Base-by-base conservation (phyloP, 2,329 filamentous ascomycete species). In the Stemphylium vesicarium region DNA sequence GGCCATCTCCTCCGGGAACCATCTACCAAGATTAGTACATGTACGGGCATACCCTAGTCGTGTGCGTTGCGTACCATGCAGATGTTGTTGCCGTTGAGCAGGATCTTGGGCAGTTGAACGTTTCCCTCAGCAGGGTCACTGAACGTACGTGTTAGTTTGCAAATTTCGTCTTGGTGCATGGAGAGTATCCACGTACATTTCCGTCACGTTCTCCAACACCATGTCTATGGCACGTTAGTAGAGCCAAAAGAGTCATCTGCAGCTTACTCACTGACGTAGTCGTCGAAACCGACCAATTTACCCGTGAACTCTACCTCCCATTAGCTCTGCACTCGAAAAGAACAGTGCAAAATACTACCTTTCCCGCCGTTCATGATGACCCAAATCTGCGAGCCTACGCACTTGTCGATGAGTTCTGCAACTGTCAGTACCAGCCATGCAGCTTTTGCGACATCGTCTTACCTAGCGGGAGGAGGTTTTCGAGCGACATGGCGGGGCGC, bases 291-390 rank as follows among this genome's bases (percentile, higher is more conserved):
- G 50, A 96, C 85, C 22, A 99, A 84, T 7, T 92, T 97, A 50
- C 95, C 95, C 66, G 90, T 91, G 80, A 99, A 99, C 78, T 99
- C 95, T 98, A 74, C 39, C 53, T 22, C 6, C 26, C 26, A 32
- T 66, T 44, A 65, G 58, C 24, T 35, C 11, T 31, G 26, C 12
- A 26, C 11, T 40, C 5, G 24, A 4, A 13, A 26, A 22, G 15
- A 22, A 22, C 20, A 10, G 31, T 24, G 42, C 44, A 6, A 36
- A 54, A 57, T 7, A 24, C 7, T 79, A 96, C 95, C 95, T 82
- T 97, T 98, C 75, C 98, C 95, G 64, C 93, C 92, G 80, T 99
- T 99, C 95, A 99, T 99, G 70, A 99, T 87, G 61, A 99, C 93
- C 93, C 94, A 97, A 77, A 99, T 98, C 70, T 89, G 90, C 50